These are phyloP conservation scores for Mortierella sp. DNA, from an alignment of 371 early-diverging fungal genomes.

Conservation along the genomic window DNA sequence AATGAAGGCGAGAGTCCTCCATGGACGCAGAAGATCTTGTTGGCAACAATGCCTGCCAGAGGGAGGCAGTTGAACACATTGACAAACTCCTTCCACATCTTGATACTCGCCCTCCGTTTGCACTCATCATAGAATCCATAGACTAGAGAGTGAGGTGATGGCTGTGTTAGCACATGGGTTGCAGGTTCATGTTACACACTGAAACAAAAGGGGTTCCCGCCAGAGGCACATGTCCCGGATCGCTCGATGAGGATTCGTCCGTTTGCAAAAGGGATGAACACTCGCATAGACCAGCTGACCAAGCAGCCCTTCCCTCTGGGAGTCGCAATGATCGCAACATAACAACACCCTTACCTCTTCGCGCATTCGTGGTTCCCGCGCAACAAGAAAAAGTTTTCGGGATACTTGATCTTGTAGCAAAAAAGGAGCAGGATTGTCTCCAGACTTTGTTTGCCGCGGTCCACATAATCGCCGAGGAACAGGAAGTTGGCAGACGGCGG, in stretches of 20 bases:
- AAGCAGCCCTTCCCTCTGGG: neutral
- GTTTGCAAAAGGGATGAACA: too few species aligned
- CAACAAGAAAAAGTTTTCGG: slow-evolving; percentile 96
- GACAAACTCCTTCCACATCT: slow-evolving; percentile 98
- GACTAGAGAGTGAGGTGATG: slow-evolving; percentile 55
- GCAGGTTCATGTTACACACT: too few species aligned
- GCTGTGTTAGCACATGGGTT: neutral
- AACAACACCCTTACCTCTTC: slow-evolving; percentile 83
- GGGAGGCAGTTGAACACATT: slow-evolving; percentile 99
- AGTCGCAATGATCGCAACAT: neutral
- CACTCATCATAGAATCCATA: slow-evolving; percentile 99
- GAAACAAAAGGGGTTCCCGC: too few species aligned
- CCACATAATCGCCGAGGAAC: slow-evolving; percentile 99
- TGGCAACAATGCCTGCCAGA: slow-evolving; percentile 96
- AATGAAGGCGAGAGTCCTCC: slow-evolving; percentile 97
- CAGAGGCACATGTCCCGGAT: too few species aligned
- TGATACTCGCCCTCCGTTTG: slow-evolving; percentile 94
- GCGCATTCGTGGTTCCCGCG: slow-evolving; percentile 99
- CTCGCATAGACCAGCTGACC: too few species aligned
- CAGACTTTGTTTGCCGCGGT: slow-evolving; percentile 96
- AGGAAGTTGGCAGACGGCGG: slow-evolving; percentile 93
- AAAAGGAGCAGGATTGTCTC: slow-evolving; percentile 96
- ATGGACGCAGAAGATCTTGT: slow-evolving; percentile 98
- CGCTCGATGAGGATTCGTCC: too few species aligned
- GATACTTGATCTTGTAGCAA: slow-evolving; percentile 98